Evolutionary conservation across 768 basidiomycete genomes (phyloP), one percentile per base, ranked within the genome.

Genomic region (Russula sp.): DNA sequence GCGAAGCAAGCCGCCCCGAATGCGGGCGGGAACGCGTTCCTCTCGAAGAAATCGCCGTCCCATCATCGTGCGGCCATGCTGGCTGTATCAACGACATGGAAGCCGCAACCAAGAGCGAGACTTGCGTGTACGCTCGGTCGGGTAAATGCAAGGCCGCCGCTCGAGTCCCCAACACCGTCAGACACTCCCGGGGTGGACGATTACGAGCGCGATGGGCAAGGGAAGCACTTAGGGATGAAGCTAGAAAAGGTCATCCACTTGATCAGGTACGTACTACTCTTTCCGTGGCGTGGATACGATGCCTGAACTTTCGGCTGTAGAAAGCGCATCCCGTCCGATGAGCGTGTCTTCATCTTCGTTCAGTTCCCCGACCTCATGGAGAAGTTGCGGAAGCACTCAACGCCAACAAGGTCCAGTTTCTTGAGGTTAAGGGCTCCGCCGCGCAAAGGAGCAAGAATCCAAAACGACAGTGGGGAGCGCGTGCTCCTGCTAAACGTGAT

Each of bases 311-410:
- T 51, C 1, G 14, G 48, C 59, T 55, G 27, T 70, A 92, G 89
- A 71, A 82, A 83, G 61, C 75, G 77, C 47, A 81, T 94, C 52
- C 84, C 88, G 10, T 83, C 84, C 67, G 78, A 86, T 20, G 92
- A 97, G 69, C 86, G 91, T 8, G 83, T 94, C 18, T 82, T 98
- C 49, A 83, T 98, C 65, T 97, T 98, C 75, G 90, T 96, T n/a
- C 95, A 98, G 71, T 98, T 95, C 80, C 87, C 84, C 6, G 94
- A 97, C 75, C 80, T 97, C 62, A 92, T 90, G 83, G 85, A 85
- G 71, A 97, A 96, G 90, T 97, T 35, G 85, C 85, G 8, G 89
- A 93, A 65, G 91, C 93, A 0, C 82, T 98, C 66, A 77, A 73
- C 2, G 82, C 83, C 57, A 80, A 91, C 71, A 82, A 84, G 49